Base-by-base conservation (phyloP, 768 basidiomycete genomes). In the Suillus americanus region DNA sequence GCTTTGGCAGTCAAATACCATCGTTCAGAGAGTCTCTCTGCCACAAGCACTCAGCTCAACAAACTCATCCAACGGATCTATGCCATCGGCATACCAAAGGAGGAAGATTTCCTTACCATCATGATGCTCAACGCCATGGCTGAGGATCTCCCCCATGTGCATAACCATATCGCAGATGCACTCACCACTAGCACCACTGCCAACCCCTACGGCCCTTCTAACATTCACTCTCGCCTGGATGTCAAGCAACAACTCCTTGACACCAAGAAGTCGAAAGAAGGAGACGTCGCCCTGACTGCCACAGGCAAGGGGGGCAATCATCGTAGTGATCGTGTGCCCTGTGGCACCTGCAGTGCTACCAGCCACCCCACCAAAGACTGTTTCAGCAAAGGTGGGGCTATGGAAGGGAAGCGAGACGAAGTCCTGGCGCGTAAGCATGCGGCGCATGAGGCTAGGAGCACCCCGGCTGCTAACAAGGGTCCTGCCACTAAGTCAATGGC, bases 391-490 rank as follows among this genome's bases (percentile, higher is more conserved):
- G 43, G 43, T 2, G 28, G 9, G 43, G 8, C 43, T 6, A 45
- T 45, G 20, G 43, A 45, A 1, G 43, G 43, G 0, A 45, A 45
- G 2, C 43, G 1, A 1, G 43, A 45, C 1, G 20, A 45, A 20
- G 43, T 45, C 0, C 2, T 20, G 3, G 8, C 20, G 0, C 20
- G 3, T 4, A 20, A 10, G 9, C 9, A 0, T 9, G 43, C 9
- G 3, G 28, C 28, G 2, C 28, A 3, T 30, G 30, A 30, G 30
- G 30, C 30, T 0, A 30, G 5, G 2, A 4, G 30, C 0, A 3
- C 30, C 30, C 5, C 30, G 3, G 3, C 28, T 30, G 3, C 28
- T 30, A 4, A 4, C 2, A 30, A 30, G 5, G 0, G 3, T 3
- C 3, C 30, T 0, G 5, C 30, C 5, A 3, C 28, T 30, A 30